Base-by-base conservation (phyloP, 371 early-diverging fungal species). In the Syncephalastrum sp. region DNA sequence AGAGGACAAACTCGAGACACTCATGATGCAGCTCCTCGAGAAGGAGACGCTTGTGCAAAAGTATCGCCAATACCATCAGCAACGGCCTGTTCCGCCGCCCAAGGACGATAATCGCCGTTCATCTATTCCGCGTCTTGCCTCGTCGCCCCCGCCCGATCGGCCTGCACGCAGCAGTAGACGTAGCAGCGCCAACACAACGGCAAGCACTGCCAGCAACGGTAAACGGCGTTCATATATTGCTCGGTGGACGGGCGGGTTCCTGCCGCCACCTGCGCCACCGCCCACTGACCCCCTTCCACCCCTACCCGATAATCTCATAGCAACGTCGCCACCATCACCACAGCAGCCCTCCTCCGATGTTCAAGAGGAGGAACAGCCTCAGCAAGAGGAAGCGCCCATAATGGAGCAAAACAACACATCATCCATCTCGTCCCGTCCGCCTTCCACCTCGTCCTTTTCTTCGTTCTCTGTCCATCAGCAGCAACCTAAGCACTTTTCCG, bases 231-330 rank as follows among this genome's bases (percentile, higher is more conserved):
- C 57, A 14, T 48, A 54, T 46, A 60, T 60, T 13, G 55, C 64
- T 23, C 50, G 58, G 16, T 64, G 59, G 59, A 59, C 64, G 14
- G 64, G 64, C 14, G 55, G 42, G 19, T 44, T 52, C 15, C 38
- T 64, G 7, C 64, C 64, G 41, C 66, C 66, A 17, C 38, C 54
- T 16, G 66, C 58, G 19, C 66, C 66, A 5, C 66, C 66, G 50
- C 66, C 66, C 15, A 66, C 61, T 2, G 57, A 57, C 33, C 66
- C 66, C 7, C 50, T 65, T 17, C 65, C 65, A 17, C 65, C 65
- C n/a, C 16, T 65, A 4, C 65, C 65, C 15, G 17, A 51, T 8
- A 16, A 51, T n/a, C 23, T 46, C 38, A 12, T 10, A 5, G 5
- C 38, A 8, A 12, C 8, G 38, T 19, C 49, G 14, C 53, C 42